phyloP scores from a whole-genome alignment of 2,329 filamentous ascomycete genomes.

The Ascochyta viciae-villosae region DNA sequence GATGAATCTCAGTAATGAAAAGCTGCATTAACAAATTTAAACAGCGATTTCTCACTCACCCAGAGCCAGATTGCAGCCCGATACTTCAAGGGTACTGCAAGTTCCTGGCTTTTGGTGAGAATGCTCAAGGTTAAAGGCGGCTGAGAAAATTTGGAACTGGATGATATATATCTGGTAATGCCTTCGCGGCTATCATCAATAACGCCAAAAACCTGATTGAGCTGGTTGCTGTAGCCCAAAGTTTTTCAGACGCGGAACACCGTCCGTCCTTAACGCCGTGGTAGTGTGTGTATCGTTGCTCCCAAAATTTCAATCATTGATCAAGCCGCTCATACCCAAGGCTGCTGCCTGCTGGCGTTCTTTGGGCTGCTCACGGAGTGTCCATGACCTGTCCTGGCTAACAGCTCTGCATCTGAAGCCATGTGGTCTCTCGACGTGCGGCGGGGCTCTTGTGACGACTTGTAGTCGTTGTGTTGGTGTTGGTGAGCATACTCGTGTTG shows the following conservation, averaged over 20 bases:
- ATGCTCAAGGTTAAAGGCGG: background rate
- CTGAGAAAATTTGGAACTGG: background rate
- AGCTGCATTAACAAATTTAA: no score
- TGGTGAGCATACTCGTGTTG: background rate
- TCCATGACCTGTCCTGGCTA: constrained; percentile 11
- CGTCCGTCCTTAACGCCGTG: background rate
- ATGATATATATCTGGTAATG: background rate
- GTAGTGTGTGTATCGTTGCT: background rate
- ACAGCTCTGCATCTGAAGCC: constrained; percentile 10
- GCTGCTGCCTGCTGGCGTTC: constrained; percentile 2
- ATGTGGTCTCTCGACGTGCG: constrained; percentile 10
- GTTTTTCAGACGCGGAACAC: background rate
- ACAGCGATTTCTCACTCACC: no score
- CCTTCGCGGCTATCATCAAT: background rate
- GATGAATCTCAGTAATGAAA: no score
- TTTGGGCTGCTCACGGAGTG: constrained; percentile 1
- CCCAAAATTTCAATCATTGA: background rate
- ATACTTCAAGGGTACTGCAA: no score
- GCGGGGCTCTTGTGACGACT: constrained; percentile 1
- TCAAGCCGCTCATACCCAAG: background rate
- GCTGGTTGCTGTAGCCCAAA: background rate
- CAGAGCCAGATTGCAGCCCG: no score
- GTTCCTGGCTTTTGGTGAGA: background rate
- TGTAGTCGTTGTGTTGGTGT: background rate
- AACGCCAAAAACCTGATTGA: background rate